Percentiles rank a stretch among this genome's conserved stretches.
phyloP scores from a whole-genome alignment of 345 rosid species.

The Microcos paniculata region DNA sequence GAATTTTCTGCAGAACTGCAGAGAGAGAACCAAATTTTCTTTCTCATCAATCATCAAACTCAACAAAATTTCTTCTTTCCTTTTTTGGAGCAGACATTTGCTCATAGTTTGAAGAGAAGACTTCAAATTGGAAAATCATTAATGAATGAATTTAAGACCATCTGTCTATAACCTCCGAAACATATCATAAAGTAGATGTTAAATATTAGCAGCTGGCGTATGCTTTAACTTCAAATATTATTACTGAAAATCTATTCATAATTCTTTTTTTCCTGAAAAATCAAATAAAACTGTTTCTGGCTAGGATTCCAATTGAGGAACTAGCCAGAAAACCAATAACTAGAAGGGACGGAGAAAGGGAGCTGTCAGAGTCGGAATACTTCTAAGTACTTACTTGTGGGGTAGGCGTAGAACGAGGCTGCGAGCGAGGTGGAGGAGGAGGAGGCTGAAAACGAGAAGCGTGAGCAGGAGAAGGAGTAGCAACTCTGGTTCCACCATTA shows the following conservation, averaged over 20 bases:
- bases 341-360: background rate
- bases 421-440: conserved; percentile 29
- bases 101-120: background rate
- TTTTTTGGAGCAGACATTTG: background rate
- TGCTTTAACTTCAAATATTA: background rate
- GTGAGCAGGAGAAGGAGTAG: conserved; percentile 49
- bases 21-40: background rate
- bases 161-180: conserved; percentile 18
- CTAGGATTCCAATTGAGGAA: background rate
- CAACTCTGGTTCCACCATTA: conserved; percentile 51
- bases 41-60: background rate
- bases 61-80: background rate
- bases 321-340: background rate
- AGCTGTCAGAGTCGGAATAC: background rate
- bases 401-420: conserved; percentile 79
- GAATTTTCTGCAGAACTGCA: conserved; percentile 5
- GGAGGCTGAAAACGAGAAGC: conserved; percentile 29
- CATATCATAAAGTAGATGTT: conserved; percentile 4
- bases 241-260: background rate
- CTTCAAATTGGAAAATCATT: background rate
- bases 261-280: background rate
- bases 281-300: background rate
- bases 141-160: conserved; percentile 13
- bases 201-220: background rate
- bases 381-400: conserved; percentile 52